Percentiles rank a stretch among this genome's conserved stretches.
phyloP scores from a whole-genome alignment of 768 basidiomycete genomes.

The Rhodotorula toruloides region DNA sequence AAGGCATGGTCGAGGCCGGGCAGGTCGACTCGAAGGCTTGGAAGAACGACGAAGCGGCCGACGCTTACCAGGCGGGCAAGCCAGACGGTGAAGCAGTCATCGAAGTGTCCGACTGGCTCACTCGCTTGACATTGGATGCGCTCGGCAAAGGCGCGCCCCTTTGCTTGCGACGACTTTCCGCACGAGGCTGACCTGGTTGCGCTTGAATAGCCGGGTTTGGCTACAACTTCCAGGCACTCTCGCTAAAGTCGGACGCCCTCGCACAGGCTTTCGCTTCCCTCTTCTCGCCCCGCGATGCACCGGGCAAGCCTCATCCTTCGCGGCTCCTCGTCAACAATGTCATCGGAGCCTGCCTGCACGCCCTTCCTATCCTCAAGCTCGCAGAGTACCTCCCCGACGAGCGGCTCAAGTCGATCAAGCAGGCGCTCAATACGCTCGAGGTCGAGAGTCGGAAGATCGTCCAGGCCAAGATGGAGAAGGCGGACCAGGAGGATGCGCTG shows the following conservation, averaged over 20 bases:
- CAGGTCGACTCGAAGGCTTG: neutral
- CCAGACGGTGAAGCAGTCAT: conserved; percentile 19
- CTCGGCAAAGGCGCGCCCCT: conserved; percentile 10
- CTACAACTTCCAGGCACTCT: conserved; percentile 6
- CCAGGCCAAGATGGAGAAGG: conserved; percentile 7
- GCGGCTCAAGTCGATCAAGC: neutral
- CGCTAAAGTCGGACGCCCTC: neutral
- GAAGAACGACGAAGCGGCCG: neutral
- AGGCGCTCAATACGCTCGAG: conserved; percentile 9
- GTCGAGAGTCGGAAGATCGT: conserved; percentile 30
- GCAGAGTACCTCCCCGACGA: conserved; percentile 9
- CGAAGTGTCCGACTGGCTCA: conserved; percentile 45
- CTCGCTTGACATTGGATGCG: conserved; percentile 43
- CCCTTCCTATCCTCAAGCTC: neutral
- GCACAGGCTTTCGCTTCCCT: neutral
- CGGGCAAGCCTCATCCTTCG: neutral
- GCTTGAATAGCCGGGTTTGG: neutral
- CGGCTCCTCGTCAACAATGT: neutral
- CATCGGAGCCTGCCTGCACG: neutral
- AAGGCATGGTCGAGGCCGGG: neutral
- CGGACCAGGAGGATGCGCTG: neutral
- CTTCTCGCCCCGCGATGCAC: neutral
- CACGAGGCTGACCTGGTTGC: too few relatives aligned
- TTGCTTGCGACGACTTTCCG: neutral
- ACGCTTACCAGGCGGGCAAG: neutral